These are phyloP conservation scores for Seiridium unicorne DNA, from an alignment of 2,329 filamentous ascomycete genomes.

Conservation along the genomic window DNA sequence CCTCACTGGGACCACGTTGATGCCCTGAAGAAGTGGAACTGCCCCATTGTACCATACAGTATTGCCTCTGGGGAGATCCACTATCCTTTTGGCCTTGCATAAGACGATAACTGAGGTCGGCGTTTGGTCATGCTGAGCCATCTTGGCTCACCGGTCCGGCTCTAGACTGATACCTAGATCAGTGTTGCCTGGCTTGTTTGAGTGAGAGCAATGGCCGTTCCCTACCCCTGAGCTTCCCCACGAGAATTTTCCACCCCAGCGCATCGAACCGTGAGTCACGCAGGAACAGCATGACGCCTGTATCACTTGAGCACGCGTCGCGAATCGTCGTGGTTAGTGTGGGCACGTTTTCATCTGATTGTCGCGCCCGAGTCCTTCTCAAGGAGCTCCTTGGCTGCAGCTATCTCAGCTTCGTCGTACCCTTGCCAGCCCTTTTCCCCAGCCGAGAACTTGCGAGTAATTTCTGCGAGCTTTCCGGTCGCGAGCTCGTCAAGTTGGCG, in stretches of 20 bases:
- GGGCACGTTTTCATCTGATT: conserved; percentile 36
- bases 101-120: conserved; percentile 23
- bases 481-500: conserved; percentile 70
- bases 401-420: conserved; percentile 69
- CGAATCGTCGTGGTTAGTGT: not conserved
- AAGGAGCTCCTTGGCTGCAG: conserved; percentile 68
- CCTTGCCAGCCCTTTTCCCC: conserved; percentile 69
- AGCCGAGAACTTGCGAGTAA: conserved; percentile 62
- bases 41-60: conserved; percentile 13
- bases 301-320: conserved; percentile 22
- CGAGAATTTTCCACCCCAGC: conserved; percentile 6
- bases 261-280: conserved; percentile 10
- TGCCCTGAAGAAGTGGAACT: conserved; percentile 18
- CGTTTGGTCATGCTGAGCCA: not conserved
- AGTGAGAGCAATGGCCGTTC: conserved; percentile 10
- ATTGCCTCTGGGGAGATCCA: conserved; percentile 30
- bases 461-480: conserved; percentile 73
- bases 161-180: not conserved
- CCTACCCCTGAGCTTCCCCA: conserved; percentile 14
- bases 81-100: conserved; percentile 19
- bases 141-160: not conserved
- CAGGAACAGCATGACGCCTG: conserved; percentile 19
- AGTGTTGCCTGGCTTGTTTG: conserved; percentile 12
- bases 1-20: conserved; percentile 38
- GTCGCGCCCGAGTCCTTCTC: conserved; percentile 46